phyloP scores from a whole-genome alignment of 129 eudicot species.

The Lactuca sativa region DNA sequence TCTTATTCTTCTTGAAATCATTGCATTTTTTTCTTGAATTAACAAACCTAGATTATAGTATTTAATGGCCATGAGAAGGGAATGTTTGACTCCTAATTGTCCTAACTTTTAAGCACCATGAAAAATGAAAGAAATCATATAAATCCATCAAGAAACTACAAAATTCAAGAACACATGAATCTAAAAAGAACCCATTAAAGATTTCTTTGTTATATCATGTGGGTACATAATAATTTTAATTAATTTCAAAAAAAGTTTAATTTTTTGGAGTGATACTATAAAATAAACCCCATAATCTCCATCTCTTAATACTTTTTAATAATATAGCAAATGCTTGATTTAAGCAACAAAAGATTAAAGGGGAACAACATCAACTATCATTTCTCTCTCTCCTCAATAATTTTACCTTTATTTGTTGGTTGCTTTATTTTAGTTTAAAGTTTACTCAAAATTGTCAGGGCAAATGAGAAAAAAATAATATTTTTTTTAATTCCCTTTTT shows the following conservation, averaged over 20 bases:
- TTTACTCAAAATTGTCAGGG: slow-evolving; percentile 41
- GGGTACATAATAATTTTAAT: slow-evolving; percentile 21
- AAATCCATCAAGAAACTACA: slow-evolving; percentile 48
- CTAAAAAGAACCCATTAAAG: slow-evolving; percentile 36
- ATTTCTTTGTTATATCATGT: slow-evolving; percentile 33
- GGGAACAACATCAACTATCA: slow-evolving; percentile 35
- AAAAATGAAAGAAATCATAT: slow-evolving; percentile 26
- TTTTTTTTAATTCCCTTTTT: slow-evolving; percentile 36
- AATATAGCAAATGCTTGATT: slow-evolving; percentile 32
- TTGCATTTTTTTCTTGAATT: slow-evolving; percentile 26
- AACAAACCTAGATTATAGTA: slow-evolving; percentile 47
- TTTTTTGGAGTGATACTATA: slow-evolving; percentile 29
- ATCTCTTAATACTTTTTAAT: slow-evolving; percentile 31
- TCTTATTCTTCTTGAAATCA: slow-evolving; percentile 38
- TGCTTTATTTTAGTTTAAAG: slow-evolving; percentile 46
- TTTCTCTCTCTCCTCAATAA: slow-evolving; percentile 44
- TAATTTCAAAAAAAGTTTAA: not conserved
- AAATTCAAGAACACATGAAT: slow-evolving; percentile 42
- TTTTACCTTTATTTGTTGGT: slow-evolving; percentile 41
- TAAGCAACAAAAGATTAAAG: slow-evolving; percentile 36
- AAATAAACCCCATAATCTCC: slow-evolving; percentile 37
- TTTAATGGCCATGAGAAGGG: slow-evolving; percentile 69
- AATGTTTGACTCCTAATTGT: slow-evolving; percentile 70
- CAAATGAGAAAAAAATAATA: slow-evolving; percentile 20
- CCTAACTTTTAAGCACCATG: slow-evolving; percentile 27